Base-by-base conservation (phyloP, 2,329 filamentous ascomycete species). In the Huntiella omanensis region DNA sequence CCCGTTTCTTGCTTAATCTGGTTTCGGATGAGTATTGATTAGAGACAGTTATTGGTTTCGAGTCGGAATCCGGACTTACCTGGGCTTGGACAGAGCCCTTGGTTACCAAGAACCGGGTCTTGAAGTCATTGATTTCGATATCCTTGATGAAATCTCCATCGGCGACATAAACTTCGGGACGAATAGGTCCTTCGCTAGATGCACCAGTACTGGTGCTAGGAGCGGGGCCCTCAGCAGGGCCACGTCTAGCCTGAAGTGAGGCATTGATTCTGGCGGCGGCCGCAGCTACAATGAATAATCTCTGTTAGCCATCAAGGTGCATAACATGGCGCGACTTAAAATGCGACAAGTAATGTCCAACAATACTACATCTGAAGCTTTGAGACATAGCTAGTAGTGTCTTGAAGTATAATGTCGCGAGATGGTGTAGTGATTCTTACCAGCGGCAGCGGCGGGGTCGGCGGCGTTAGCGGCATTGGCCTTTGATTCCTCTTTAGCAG, bases 1-100 rank as follows among this genome's bases (percentile, higher is more conserved):
- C 91, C 91, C 79, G 88, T 96, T 59, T 95, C 85, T 70, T 95
- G 88, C 80, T 94, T 93, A 59, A 98, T 98, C 91, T 98, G 87
- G 58, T 28, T 28, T 28, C 8, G 7, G 8, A 28, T 10, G 6
- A 28, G 22, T 28, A 28, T 28, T 28, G 8, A 1, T 28, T 10
- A 10, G 8, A 28, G 6, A 7, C 8, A 3, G 22, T 10, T 8
- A 7, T 28, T 28, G 7, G 7, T 28, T 28, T 28, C 8, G 22
- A 28, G 22, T 28, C 22, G 8, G 22, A 10, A 28, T 28, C 8
- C 13, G 10, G 8, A 16, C 48, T 93, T 95, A 98, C 91, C 88
- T 91, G 94, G 76, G 94, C 93, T 71, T 96, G 91, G 54, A 86
- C 94, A 57, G 85, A 83, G 58, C 87, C 86, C 70, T 95, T 96